These are phyloP conservation scores for Pyrenochaeta sp. DNA, from an alignment of 2,329 filamentous ascomycete genomes.

Conservation along the genomic window DNA sequence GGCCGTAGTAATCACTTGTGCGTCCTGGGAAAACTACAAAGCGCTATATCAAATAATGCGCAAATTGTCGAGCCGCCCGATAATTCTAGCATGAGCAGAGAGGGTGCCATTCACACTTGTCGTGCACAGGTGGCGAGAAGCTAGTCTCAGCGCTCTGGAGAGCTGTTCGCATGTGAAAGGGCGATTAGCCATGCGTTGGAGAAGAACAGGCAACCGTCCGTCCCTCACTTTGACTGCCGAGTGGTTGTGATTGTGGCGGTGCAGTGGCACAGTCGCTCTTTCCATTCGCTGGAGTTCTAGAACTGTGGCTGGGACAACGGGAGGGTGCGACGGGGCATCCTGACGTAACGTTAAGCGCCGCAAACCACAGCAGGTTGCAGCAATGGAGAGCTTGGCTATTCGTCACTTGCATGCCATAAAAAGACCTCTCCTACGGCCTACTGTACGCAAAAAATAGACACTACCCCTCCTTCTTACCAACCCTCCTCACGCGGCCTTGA, in stretches of 20 bases:
- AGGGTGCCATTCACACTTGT: too few relatives aligned
- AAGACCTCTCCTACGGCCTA: slow-evolving; percentile 10
- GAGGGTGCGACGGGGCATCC: slow-evolving; percentile 1
- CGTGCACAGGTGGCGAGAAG: too few relatives aligned
- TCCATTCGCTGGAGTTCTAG: slow-evolving; percentile 2
- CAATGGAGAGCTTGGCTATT: slow-evolving; percentile 9
- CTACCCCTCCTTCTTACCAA: slow-evolving; percentile 17
- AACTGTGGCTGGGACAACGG: neutral
- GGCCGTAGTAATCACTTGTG: too few relatives aligned
- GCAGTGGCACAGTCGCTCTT: slow-evolving; percentile 7
- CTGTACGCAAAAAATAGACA: slow-evolving; percentile 20
- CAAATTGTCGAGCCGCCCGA: too few relatives aligned
- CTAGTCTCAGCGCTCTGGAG: neutral
- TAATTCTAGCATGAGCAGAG: too few relatives aligned
- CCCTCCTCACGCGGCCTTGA: slow-evolving; percentile 1
- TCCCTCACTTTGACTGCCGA: neutral
- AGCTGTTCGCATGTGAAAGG: slow-evolving; percentile 12
- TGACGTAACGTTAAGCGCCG: slow-evolving; percentile 26
- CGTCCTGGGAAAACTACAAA: too few relatives aligned
- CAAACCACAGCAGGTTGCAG: slow-evolving; percentile 20
- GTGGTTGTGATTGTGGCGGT: neutral
- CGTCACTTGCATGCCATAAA: slow-evolving; percentile 21
- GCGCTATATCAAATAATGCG: too few relatives aligned
- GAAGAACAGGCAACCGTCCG: neutral
- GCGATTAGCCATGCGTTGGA: neutral